These are phyloP conservation scores for Schizochytrium sp. DNA, from an alignment of 108 stramenopile genomes.

Conservation along the genomic window DNA sequence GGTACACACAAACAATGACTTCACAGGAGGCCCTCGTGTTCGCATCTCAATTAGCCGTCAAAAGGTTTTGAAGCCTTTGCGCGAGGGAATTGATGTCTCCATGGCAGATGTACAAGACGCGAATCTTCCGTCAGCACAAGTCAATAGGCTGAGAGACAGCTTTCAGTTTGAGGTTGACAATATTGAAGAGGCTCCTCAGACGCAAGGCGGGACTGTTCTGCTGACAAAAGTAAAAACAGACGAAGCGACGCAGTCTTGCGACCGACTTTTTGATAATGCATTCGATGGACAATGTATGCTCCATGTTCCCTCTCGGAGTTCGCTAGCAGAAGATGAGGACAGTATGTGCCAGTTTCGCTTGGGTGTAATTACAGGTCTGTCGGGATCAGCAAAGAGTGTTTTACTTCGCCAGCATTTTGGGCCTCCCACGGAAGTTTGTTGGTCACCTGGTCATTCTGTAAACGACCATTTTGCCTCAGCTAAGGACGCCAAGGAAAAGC, in stretches of 20 bases:
- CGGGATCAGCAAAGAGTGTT: constrained; percentile 49
- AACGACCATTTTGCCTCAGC: not conserved
- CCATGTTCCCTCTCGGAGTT: not conserved
- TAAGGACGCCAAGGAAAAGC: not conserved
- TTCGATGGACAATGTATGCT: constrained; percentile 33
- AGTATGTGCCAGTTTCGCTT: not conserved
- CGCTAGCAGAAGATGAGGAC: not conserved
- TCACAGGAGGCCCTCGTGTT: not conserved
- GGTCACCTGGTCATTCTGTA: not conserved
- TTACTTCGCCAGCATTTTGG: constrained; percentile 30
- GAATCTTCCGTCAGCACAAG: not conserved
- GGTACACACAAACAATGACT: not conserved
- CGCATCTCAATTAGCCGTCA: not conserved
- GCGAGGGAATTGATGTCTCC: not conserved
- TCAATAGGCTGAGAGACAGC: not conserved
- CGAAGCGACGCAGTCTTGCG: constrained; percentile 9
- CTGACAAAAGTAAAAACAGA: constrained; percentile 23
- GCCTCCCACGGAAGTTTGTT: not conserved
- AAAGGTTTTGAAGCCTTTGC: not conserved
- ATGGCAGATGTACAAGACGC: not conserved
- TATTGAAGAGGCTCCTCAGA: not conserved
- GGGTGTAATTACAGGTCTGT: constrained; percentile 40
- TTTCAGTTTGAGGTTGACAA: not conserved
- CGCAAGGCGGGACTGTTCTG: constrained; percentile 21
- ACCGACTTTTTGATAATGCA: constrained; percentile 31